Conservation (phyloP, 2,329 filamentous ascomycete genomes). For the Pyrenophora tritici-repentis region DNA sequence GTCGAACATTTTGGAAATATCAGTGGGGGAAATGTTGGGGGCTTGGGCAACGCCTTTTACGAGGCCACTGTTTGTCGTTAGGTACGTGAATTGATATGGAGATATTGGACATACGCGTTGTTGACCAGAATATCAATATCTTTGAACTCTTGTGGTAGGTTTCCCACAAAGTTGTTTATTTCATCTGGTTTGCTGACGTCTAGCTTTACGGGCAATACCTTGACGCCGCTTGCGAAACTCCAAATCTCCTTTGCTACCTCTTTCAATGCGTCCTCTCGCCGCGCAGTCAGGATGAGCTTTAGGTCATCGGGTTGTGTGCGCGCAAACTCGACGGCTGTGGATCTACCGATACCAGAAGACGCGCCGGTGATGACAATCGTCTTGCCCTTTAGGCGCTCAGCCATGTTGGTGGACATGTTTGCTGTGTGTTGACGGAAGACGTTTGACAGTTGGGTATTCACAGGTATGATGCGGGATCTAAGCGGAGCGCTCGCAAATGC, state of each 20-base stretch:
- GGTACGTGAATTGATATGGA: not conserved
- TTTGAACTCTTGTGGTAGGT: constrained; percentile 79
- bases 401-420: constrained; percentile 72
- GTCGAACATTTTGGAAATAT: constrained; percentile 84
- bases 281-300: constrained; percentile 86
- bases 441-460: constrained; percentile 12
- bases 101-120: constrained; percentile 26
- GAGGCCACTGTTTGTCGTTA: constrained; percentile 62
- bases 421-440: constrained; percentile 31
- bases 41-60: constrained; percentile 87
- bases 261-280: constrained; percentile 77
- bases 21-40: constrained; percentile 78
- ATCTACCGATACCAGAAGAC: constrained; percentile 86
- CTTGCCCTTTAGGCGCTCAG: constrained; percentile 88
- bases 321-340: constrained; percentile 89
- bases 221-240: constrained; percentile 72
- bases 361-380: constrained; percentile 91
- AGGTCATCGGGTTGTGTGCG: constrained; percentile 78
- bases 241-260: constrained; percentile 77
- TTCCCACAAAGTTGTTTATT: constrained; percentile 71
- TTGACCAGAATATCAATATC: constrained; percentile 91
- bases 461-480: constrained; percentile 14
- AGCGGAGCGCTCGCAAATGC: constrained; percentile 18
- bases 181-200: constrained; percentile 83
- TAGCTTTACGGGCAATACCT: constrained; percentile 80